phyloP scores from a whole-genome alignment of 1,284 basidiomycete genomes.

The Puccinia hordei region DNA sequence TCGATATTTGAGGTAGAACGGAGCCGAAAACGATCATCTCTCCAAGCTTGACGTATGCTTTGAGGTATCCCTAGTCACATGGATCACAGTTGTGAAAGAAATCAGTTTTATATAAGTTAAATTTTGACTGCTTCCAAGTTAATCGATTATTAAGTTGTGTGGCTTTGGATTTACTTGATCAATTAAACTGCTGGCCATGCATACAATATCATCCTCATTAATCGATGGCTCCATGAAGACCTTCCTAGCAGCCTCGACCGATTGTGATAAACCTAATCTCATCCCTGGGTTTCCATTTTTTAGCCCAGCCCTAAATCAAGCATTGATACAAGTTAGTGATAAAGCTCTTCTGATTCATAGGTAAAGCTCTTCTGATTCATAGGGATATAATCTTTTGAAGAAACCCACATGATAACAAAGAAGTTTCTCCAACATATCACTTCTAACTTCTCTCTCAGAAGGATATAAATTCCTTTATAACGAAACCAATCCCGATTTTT shows the following conservation, averaged over 20 bases:
- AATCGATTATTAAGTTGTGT: constrained; percentile 59
- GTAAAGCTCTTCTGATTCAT: too few species aligned
- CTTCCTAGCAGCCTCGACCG: constrained; percentile 57
- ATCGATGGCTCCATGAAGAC: constrained; percentile 58
- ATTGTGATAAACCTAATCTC: constrained; percentile 58
- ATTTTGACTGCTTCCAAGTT: constrained; percentile 10
- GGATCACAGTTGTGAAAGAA: background rate
- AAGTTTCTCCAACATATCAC: constrained; percentile 61
- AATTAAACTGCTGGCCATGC: constrained; percentile 59
- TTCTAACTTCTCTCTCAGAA: constrained; percentile 60
- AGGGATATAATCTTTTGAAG: background rate
- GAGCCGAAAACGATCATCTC: constrained; percentile 48
- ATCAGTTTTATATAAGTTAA: background rate
- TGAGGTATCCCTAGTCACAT: constrained; percentile 29
- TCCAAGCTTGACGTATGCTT: constrained; percentile 45
- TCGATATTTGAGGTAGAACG: constrained; percentile 28
- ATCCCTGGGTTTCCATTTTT: constrained; percentile 51
- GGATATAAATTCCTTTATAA: constrained; percentile 58
- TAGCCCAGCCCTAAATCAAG: constrained; percentile 50
- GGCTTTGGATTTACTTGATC: constrained; percentile 57
- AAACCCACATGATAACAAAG: constrained; percentile 57
- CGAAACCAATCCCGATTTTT: constrained; percentile 58
- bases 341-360: background rate
- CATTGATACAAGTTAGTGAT: background rate
- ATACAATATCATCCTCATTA: constrained; percentile 60